Percentiles rank a stretch among this genome's conserved stretches.
Evolutionary conservation across 1,284 basidiomycete genomes (phyloP).

Genomic region (Rhizopogon parksii): DNA sequence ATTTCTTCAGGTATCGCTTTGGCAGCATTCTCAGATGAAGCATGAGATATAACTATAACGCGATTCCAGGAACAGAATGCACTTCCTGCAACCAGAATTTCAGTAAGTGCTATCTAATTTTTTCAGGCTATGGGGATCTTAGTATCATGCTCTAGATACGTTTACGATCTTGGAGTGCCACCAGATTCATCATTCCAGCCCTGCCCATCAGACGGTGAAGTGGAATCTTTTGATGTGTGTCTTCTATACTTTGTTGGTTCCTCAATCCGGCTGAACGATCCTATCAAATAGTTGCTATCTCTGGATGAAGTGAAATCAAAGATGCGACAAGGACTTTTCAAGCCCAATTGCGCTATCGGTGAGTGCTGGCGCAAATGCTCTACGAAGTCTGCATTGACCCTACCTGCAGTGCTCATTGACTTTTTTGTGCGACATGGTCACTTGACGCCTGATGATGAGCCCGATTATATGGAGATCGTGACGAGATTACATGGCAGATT

Average conservation of each 20-base stretch:
- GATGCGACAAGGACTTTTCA: conserved; percentile 69
- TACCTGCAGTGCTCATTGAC: conserved; percentile 65
- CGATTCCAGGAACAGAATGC: conserved; percentile 33
- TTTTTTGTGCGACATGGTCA: conserved; percentile 75
- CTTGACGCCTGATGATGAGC: conserved; percentile 73
- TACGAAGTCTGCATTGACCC: conserved; percentile 1
- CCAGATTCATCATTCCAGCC: conserved; percentile 48
- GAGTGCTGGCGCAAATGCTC: conserved; percentile 2
- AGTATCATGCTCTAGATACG: conserved; percentile 43
- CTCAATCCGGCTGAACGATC: not conserved
- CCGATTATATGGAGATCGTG: conserved; percentile 64
- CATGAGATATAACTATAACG: conserved; percentile 51
- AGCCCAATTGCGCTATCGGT: conserved; percentile 81
- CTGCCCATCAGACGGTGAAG: conserved; percentile 84
- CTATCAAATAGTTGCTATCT: conserved; percentile 45
- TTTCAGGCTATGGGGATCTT: not conserved
- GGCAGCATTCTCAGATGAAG: conserved; percentile 2
- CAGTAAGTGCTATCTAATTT: conserved; percentile 42
- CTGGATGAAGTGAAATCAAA: conserved; percentile 46
- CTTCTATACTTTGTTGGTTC: not conserved
- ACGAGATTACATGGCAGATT: conserved; percentile 68
- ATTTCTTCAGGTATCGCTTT: conserved; percentile 41
- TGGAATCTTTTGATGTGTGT: conserved; percentile 79
- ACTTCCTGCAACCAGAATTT: conserved; percentile 72
- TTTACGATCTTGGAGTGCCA: conserved; percentile 76